phyloP scores from a whole-genome alignment of 1,284 basidiomycete species.

The Ceratobasidium sp. region DNA sequence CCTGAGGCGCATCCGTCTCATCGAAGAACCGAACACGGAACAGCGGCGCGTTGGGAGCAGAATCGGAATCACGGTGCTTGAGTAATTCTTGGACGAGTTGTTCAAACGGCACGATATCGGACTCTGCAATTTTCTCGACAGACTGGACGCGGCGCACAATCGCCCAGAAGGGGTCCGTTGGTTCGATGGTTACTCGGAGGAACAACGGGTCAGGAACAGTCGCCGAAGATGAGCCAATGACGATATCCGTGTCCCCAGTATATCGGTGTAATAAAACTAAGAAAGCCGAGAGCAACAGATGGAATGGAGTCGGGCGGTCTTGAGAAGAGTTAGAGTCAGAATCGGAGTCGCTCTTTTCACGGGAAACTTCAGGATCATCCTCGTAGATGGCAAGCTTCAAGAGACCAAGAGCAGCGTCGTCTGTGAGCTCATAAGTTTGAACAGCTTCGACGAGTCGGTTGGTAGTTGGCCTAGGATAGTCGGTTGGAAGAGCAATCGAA shows the following conservation, averaged over 20 bases:
- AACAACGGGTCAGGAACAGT: slow-evolving; percentile 85
- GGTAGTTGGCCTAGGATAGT: slow-evolving; percentile 89
- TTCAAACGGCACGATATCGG: slow-evolving; percentile 88
- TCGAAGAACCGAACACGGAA: slow-evolving; percentile 98
- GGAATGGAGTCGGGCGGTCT: slow-evolving; percentile 84
- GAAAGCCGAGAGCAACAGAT: slow-evolving; percentile 93
- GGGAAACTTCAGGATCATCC: slow-evolving; percentile 54
- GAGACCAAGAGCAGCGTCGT: slow-evolving; percentile 59
- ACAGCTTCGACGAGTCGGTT: slow-evolving; percentile 85
- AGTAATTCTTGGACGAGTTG: slow-evolving; percentile 77
- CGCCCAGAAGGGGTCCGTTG: slow-evolving; percentile 92
- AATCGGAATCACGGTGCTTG: slow-evolving; percentile 70
- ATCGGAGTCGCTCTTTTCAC: slow-evolving; percentile 54
- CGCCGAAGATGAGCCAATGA: slow-evolving; percentile 91
- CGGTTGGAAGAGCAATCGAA: slow-evolving; percentile 93
- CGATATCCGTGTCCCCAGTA: slow-evolving; percentile 95
- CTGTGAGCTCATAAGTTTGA: slow-evolving; percentile 74
- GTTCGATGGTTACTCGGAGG: slow-evolving; percentile 87
- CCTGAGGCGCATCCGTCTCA: slow-evolving; percentile 81
- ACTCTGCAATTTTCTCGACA: slow-evolving; percentile 87
- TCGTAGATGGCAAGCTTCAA: slow-evolving; percentile 79
- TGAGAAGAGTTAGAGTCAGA: slow-evolving; percentile 45
- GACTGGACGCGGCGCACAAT: slow-evolving; percentile 89
- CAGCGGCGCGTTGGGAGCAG: slow-evolving; percentile 70
- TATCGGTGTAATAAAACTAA: slow-evolving; percentile 93